Conservation (phyloP, 257 asterid genomes). For the Gentiana straminea region DNA sequence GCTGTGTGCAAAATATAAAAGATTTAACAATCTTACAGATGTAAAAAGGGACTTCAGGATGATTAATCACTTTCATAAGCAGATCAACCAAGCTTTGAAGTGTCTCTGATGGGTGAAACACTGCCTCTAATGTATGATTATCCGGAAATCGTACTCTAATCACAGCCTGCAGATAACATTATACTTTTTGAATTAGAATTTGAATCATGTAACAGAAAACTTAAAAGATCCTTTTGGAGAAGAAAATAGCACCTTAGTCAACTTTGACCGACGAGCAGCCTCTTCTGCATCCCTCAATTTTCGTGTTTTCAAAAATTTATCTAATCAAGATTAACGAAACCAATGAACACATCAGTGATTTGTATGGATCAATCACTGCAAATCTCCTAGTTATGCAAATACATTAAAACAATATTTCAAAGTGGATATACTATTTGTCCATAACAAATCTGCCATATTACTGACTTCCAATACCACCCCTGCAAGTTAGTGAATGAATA, state of each 20-base stretch:
- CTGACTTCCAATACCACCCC: too few species aligned
- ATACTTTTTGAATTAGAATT: not conserved
- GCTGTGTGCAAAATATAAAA: not conserved
- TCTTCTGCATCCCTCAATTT: slow-evolving; percentile 82
- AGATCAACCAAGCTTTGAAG: slow-evolving; percentile 71
- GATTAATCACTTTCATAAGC: slow-evolving; percentile 49
- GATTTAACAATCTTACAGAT: slow-evolving; percentile 42
- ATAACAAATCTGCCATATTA: too few species aligned
- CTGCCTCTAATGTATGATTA: slow-evolving; percentile 67
- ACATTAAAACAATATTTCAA: too few species aligned
- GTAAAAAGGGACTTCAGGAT: slow-evolving; percentile 68
- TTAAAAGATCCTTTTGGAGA: slow-evolving; percentile 4
- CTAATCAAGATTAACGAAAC: slow-evolving; percentile 20
- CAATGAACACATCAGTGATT: too few species aligned
- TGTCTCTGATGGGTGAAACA: slow-evolving; percentile 85
- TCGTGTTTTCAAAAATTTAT: slow-evolving; percentile 68
- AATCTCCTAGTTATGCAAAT: too few species aligned
- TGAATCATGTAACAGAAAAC: not conserved
- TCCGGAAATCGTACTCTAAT: slow-evolving; percentile 94
- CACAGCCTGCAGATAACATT: slow-evolving; percentile 39
- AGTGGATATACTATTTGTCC: too few species aligned
- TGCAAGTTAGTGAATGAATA: too few species aligned
- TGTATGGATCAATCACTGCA: too few species aligned
- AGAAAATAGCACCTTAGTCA: slow-evolving; percentile 61
- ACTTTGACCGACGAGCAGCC: slow-evolving; percentile 81